Evolutionary conservation across 1,284 basidiomycete species (phyloP), one percentile per base, ranked within the genome.

Genomic region (Mycocalia duriaeana): DNA sequence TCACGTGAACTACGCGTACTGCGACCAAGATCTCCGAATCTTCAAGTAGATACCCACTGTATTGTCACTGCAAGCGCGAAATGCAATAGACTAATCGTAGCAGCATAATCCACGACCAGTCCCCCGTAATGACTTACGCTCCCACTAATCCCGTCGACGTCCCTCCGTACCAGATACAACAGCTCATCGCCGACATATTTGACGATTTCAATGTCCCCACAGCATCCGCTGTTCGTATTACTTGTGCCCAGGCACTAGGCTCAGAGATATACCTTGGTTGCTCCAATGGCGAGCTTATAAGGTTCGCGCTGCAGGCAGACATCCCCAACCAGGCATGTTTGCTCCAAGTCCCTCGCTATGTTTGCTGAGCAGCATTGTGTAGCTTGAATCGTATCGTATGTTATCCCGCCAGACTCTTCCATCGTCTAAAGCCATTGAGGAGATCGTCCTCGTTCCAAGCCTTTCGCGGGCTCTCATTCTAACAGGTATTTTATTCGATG

Each of bases 181-280:
- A 68, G 4, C 63, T 85, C 7, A 67, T 84, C 44, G 64, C 72
- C 8, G 60, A 56, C 6, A 69, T 80, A 23, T 55, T 73, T 13
- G 63, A 68, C 13, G 58, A 63, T 41, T 54, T 59, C 25, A 55
- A 62, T 59, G 47, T 41, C n/a, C n/a, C n/a, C n/a, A n/a, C n/a
- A n/a, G 19, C 42, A 25, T 5, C 36, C 26, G 8, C 49, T 35
- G 45, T 63, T 25, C 59, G 64, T 48, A 58, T 69, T 31, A 58
- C 57, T 36, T 72, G 72, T 51, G 73, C 71, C 3, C 77, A 79
- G 53, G 77, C 76, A 11, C 57, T 75, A 52, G 86, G 82, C 18
- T 78, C 81, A 22, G 87, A 89, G 55, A 79, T 89, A 24, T 89
- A 88, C 49, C 73, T 85, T 8, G 86, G 86, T 23, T 86, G 82